Evolutionary conservation across 495 filamentous ascomycete genomes (phyloP), one percentile per base, ranked within the genome.

Genomic region (Echria macrotheca): DNA sequence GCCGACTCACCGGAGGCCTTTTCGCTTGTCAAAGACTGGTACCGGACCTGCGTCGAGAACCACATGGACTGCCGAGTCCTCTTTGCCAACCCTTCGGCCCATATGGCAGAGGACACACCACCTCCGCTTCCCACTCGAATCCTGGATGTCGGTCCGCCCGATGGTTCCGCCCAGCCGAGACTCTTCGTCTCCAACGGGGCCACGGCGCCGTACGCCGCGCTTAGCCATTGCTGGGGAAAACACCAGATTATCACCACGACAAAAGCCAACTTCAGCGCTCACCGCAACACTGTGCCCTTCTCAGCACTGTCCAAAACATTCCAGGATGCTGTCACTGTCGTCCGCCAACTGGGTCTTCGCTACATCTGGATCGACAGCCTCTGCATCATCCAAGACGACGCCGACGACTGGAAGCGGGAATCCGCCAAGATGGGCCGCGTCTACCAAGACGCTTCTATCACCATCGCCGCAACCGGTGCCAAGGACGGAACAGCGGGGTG

Each of bases 321-420:
- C 14, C 50, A 43, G 24, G 54, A 56, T 15, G 44, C 50, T 7
- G 25, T 56, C 5, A 35, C 15, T 37, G 41, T 26, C 39, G 40
- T 26, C 12, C 37, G 36, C 10, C n/a, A 23, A 5, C 9, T 64
- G 1, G 48, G 51, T 7, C 24, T 67, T 22, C 48, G 50, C 29
- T 69, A 66, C 44, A 29, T 70, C 15, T 70, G 67, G 64, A 64
- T 69, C 14, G 66, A 69, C 38, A 54, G 55, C 25, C 44, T 69
- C 5, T 69, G 66, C 43, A 68, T 69, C 11, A 50, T 67, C 42
- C 63, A 68, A 44, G 63, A 68, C 38, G 45, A 49, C 23, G 29
- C 31, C 1, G 51, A 58, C 7, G 67, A 69, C 29, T 66, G 63
- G 66, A 44, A 50, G 26, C 43, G 29, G 8, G 63, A 69, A 38